Percentiles rank a stretch among this genome's conserved stretches.
These are phyloP conservation scores for Scalesia atractyloides DNA, from an alignment of 129 eudicot genomes.

Conservation along the genomic window DNA sequence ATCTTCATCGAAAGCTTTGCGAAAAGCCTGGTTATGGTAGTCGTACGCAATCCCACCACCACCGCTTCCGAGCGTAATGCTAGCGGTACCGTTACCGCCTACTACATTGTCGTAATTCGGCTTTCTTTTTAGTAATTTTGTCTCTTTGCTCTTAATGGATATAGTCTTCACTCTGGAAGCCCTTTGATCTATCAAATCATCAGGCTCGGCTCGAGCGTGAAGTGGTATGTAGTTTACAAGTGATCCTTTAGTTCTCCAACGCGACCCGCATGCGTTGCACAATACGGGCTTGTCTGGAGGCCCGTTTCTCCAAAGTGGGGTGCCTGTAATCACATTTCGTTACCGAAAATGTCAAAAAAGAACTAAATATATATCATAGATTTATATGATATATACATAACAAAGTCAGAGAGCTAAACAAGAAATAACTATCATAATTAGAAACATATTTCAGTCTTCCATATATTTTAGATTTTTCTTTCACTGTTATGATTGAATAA, in stretches of 20 bases:
- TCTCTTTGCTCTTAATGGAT: conserved; percentile 74
- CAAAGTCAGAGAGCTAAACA: not conserved
- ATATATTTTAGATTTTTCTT: not conserved
- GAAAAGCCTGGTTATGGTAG: conserved; percentile 47
- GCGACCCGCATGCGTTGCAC: conserved; percentile 97
- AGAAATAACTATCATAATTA: not conserved
- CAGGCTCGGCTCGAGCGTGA: conserved; percentile 81
- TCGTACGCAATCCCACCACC: conserved; percentile 37
- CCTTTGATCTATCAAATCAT: conserved; percentile 67
- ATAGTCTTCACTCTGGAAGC: conserved; percentile 56
- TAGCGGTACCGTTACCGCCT: conserved; percentile 27
- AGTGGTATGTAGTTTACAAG: conserved; percentile 88
- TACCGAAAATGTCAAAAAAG: conserved; percentile 9
- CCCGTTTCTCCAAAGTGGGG: conserved; percentile 99
- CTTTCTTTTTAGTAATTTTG: conserved; percentile 75
- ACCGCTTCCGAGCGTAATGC: conserved; percentile 24
- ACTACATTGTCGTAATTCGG: conserved; percentile 47
- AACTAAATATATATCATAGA: not conserved
- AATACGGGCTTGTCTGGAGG: conserved; percentile 98
- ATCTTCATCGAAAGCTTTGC: conserved; percentile 74
- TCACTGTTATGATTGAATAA: not conserved
- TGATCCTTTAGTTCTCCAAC: conserved; percentile 99
- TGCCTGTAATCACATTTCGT: conserved; percentile 50
- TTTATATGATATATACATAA: not conserved
- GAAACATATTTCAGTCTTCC: not conserved